Evolutionary conservation across 2,329 filamentous ascomycete genomes (phyloP), one percentile per base, ranked within the genome.

Genomic region (Colletotrichum sublineola): DNA sequence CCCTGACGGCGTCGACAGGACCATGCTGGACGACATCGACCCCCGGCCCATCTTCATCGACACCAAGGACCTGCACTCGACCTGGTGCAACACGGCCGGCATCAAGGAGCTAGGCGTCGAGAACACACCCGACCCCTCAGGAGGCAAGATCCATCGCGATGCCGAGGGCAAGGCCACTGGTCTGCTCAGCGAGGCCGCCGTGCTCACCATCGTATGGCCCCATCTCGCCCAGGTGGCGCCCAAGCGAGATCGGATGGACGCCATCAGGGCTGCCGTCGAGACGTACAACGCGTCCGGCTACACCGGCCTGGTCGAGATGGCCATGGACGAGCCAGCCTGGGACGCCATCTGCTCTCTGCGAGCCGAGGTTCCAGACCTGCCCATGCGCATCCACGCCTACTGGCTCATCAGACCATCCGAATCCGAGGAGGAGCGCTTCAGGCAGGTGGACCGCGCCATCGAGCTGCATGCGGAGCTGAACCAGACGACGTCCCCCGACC

Each of bases 241-340:
- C 3, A 80, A 85, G 44, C 80, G 85, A 33, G 86, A 89, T 58
- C 85, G 85, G 46, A 83, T 86, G 63, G 82, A 83, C 6, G 83
- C 85, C 3, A 82, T 90, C 72, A 79, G 79, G 24, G 84, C 84
- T 0, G 88, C 87, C 0, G 82, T 90, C 33, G 76, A 81, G 3
- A 83, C 85, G 0, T 90, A 89, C 75, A 86, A 85, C 73, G 78
- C 82, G 0, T 85, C 83, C 1, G 88, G 88, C 1, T 89, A 87
- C 75, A 90, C 87, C 0, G 87, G 88, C 2, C 82, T 88, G 50
- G 81, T 89, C 9, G 88, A 90, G 64, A 90, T 90, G 88, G 88
- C 88, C 56, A 90, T 90, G 88, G 88, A 90, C 71, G 87, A 89
- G 50, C 85, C 83, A 33, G 84, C 84, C 0, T 90, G 88, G 88